These are phyloP conservation scores for Xerocomellus chrysenteron DNA, from an alignment of 768 basidiomycete genomes.

Conservation along the genomic window DNA sequence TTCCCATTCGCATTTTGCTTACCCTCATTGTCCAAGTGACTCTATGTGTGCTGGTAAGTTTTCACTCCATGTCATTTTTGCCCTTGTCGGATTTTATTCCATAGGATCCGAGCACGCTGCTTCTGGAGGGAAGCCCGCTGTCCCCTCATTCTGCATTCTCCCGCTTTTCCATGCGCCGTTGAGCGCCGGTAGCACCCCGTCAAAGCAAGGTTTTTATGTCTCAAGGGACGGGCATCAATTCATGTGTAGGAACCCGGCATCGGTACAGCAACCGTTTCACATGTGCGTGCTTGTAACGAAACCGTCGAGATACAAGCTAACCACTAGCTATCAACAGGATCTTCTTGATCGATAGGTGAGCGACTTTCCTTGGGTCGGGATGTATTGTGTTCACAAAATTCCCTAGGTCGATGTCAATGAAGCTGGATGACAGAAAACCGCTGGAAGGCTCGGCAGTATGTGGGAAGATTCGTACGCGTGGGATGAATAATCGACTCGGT, in stretches of 20 bases:
- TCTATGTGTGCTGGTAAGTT: conserved; percentile 48
- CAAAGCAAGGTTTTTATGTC: conserved; percentile 46
- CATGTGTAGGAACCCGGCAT: conserved; percentile 49
- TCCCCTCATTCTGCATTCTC: conserved; percentile 53
- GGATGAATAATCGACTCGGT: conserved; percentile 51
- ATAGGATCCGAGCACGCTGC: conserved; percentile 51
- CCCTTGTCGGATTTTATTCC: background rate
- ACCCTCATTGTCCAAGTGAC: conserved; percentile 36
- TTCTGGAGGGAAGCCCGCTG: conserved; percentile 35
- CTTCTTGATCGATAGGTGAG: conserved; percentile 25
- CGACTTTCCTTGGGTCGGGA: background rate
- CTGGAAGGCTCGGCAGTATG: conserved; percentile 37
- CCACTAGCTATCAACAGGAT: conserved; percentile 3
- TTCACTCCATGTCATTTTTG: background rate
- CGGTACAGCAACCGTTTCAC: conserved; percentile 52
- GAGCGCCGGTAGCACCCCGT: conserved; percentile 18
- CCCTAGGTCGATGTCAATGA: conserved; percentile 53
- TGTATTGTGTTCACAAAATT: background rate
- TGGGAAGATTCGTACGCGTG: conserved; percentile 23
- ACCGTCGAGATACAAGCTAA: background rate
- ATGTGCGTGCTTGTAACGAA: conserved; percentile 42
- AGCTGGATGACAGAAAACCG: conserved; percentile 38
- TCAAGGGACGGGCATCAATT: conserved; percentile 59
- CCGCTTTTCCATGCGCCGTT: conserved; percentile 51
- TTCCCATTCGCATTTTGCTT: background rate